A percentile compares a stretch with the other conserved stretches of the same genome.
These are phyloP conservation scores for Oryza longistaminata DNA, from an alignment of 176 grass and related monocot species.

Conservation along the genomic window DNA sequence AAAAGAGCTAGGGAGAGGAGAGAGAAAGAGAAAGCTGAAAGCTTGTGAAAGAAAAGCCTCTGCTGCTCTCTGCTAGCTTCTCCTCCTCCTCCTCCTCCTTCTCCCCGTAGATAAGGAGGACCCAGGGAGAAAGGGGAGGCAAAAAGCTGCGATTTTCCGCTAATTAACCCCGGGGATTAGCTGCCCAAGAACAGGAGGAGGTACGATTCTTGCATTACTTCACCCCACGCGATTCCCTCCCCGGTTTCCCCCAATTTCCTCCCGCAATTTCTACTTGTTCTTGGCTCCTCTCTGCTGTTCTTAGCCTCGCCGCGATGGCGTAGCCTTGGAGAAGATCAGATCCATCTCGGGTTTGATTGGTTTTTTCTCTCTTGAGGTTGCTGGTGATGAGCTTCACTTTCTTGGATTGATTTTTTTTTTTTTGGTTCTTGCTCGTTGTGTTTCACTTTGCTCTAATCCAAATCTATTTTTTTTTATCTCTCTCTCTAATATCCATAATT, in stretches of 20 bases:
- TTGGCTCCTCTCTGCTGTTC: background rate
- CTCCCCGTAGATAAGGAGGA: slow-evolving; percentile 38
- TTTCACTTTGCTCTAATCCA: background rate
- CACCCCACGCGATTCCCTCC: background rate
- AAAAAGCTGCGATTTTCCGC: slow-evolving; percentile 33
- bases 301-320: background rate
- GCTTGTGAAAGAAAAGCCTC: background rate
- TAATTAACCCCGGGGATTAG: background rate
- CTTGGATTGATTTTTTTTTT: background rate
- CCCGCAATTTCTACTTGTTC: background rate
- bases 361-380: background rate
- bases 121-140: background rate
- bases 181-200: slow-evolving; percentile 2
- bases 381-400: background rate
- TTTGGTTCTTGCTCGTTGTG: background rate
- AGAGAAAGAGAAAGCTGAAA: slow-evolving; percentile 30
- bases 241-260: background rate
- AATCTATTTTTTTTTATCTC: background rate
- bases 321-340: background rate
- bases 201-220: slow-evolving; percentile 44
- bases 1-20: slow-evolving; percentile 24
- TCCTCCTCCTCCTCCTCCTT: slow-evolving; percentile 2
- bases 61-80: background rate
- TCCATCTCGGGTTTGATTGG: background rate
- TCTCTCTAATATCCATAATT: background rate